Evolutionary conservation across 2,329 filamentous ascomycete genomes (phyloP).

Genomic region (Verticillium dahliae): DNA sequence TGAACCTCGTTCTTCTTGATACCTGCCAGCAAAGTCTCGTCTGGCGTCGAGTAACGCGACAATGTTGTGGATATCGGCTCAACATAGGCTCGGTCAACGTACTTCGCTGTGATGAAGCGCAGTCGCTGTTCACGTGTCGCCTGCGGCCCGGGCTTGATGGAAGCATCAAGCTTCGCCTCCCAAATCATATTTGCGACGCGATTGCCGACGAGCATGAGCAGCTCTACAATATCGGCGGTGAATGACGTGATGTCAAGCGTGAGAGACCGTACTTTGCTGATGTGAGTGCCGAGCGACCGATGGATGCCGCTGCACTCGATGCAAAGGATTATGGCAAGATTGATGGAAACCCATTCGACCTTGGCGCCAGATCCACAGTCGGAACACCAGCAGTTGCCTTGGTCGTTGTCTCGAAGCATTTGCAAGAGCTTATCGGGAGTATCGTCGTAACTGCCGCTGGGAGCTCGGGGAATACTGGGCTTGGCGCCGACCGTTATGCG

Average conservation of each 20-base stretch:
- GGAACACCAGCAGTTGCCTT: slow-evolving; percentile 89
- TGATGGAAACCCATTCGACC: slow-evolving; percentile 98
- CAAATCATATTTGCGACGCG: slow-evolving; percentile 94
- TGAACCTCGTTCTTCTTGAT: slow-evolving; percentile 97
- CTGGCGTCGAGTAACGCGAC: slow-evolving; percentile 69
- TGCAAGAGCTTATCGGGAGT: slow-evolving; percentile 81
- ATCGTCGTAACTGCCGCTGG: slow-evolving; percentile 70
- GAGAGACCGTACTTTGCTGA: slow-evolving; percentile 92
- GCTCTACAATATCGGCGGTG: slow-evolving; percentile 92
- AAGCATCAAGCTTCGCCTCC: slow-evolving; percentile 76
- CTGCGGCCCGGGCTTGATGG: slow-evolving; percentile 65
- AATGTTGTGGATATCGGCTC: slow-evolving; percentile 69
- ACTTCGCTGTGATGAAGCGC: slow-evolving; percentile 94
- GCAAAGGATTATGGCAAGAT: slow-evolving; percentile 90
- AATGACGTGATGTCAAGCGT: slow-evolving; percentile 95
- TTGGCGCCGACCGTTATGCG: slow-evolving; percentile 89
- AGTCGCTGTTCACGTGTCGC: slow-evolving; percentile 85
- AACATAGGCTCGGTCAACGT: slow-evolving; percentile 77
- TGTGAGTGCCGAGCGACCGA: slow-evolving; percentile 90
- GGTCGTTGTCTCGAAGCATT: slow-evolving; percentile 80
- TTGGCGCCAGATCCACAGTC: slow-evolving; percentile 89
- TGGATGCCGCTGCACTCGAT: slow-evolving; percentile 98
- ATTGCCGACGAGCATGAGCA: slow-evolving; percentile 87
- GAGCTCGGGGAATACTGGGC: slow-evolving; percentile 62
- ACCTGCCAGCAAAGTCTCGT: slow-evolving; percentile 83